Conservation (phyloP, 345 rosid species). For the Eucalyptus pumila region DNA sequence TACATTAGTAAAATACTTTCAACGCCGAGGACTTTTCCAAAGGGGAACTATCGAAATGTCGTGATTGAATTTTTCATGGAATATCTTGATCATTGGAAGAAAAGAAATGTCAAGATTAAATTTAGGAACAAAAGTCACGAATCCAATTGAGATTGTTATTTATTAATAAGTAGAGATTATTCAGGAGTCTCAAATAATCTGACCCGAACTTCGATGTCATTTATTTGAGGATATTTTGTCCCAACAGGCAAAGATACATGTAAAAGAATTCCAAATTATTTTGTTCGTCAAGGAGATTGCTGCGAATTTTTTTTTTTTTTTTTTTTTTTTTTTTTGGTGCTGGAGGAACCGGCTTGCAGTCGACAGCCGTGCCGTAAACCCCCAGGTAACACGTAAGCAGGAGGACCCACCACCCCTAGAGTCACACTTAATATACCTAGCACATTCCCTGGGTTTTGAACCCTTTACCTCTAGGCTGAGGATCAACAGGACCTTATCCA, state of each 20-base stretch:
- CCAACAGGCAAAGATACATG: background rate
- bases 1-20: background rate
- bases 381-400: too few species aligned
- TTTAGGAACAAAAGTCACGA: background rate
- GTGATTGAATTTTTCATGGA: background rate
- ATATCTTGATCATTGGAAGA: background rate
- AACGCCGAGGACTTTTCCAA: background rate
- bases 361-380: too few species aligned
- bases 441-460: too few species aligned
- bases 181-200: background rate
- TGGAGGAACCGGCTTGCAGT: too few species aligned
- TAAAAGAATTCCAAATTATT: background rate
- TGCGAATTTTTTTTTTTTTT: too few species aligned
- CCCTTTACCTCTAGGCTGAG: fast-evolving
- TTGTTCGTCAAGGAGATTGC: background rate
- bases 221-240: background rate
- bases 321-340: too few species aligned
- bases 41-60: background rate
- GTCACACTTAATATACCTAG: too few species aligned
- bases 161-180: background rate
- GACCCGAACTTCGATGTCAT: background rate
- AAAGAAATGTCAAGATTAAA: background rate
- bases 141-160: background rate
- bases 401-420: too few species aligned
- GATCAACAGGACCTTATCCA: too few species aligned